Percentiles rank a stretch among this genome's conserved stretches.
These are phyloP conservation scores for Linum trigynum DNA, from an alignment of 345 rosid genomes.

Conservation along the genomic window DNA sequence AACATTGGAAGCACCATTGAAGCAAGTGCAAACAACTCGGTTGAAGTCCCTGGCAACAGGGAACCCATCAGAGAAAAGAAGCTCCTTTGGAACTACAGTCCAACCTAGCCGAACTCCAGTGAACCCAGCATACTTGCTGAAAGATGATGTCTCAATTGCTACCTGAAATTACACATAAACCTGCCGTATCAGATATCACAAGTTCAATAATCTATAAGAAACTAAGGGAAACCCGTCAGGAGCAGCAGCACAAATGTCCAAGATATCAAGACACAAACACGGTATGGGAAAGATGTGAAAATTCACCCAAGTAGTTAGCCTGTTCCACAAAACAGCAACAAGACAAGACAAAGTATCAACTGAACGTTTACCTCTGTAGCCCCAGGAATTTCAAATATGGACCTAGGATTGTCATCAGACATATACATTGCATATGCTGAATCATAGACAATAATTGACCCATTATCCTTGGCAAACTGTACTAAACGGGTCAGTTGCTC, in stretches of 20 bases:
- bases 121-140: constrained; percentile 93
- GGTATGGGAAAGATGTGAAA: not conserved
- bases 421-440: constrained; percentile 90
- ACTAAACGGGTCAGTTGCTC: constrained; percentile 70
- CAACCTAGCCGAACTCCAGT: constrained; percentile 96
- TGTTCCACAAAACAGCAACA: not conserved
- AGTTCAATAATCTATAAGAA: not conserved
- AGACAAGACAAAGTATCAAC: not conserved
- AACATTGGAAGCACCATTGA: constrained; percentile 87
- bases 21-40: constrained; percentile 73
- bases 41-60: constrained; percentile 90
- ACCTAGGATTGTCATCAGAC: constrained; percentile 71
- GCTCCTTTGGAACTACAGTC: constrained; percentile 86
- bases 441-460: constrained; percentile 85
- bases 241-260: not conserved
- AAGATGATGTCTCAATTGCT: constrained; percentile 83
- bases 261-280: not conserved
- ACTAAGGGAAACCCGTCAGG: not conserved
- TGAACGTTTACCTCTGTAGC: constrained; percentile 61
- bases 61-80: constrained; percentile 74
- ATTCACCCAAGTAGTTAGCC: not conserved
- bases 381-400: constrained; percentile 96
- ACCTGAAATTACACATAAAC: constrained; percentile 37
- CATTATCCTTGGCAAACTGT: constrained; percentile 77
- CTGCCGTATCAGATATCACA: not conserved